These are phyloP conservation scores for Kluyveromyces sp. DNA, from an alignment of 1,139 yeast species.

Conservation along the genomic window DNA sequence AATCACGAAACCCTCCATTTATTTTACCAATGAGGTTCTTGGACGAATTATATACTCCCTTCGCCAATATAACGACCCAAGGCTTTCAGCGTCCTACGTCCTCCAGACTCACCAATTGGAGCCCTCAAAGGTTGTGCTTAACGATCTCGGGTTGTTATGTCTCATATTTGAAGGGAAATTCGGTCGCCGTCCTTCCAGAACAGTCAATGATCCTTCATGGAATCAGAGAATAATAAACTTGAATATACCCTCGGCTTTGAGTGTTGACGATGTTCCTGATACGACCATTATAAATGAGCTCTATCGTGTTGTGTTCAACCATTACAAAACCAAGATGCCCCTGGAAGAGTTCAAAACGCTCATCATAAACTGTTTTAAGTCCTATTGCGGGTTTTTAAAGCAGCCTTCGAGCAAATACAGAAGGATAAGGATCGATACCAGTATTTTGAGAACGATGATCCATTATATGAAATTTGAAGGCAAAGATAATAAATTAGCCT, in stretches of 20 bases:
- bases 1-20: slow-evolving; percentile 9
- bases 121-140: slow-evolving; percentile 15
- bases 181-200: background rate
- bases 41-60: slow-evolving; percentile 18
- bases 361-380: slow-evolving; percentile 18
- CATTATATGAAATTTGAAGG: slow-evolving; percentile 16
- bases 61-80: slow-evolving; percentile 26
- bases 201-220: background rate
- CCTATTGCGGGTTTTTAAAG: slow-evolving; percentile 14
- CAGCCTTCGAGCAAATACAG: slow-evolving; percentile 3
- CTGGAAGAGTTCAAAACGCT: slow-evolving; percentile 14
- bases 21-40: slow-evolving; percentile 17
- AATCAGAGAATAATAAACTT: background rate
- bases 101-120: slow-evolving; percentile 16
- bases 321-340: slow-evolving; percentile 11
- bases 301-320: slow-evolving; percentile 16
- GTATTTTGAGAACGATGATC: slow-evolving; percentile 21
- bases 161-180: slow-evolving; percentile 10
- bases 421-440: slow-evolving; percentile 17
- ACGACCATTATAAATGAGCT: slow-evolving; percentile 20
- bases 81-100: slow-evolving; percentile 19
- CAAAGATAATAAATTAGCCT: slow-evolving; percentile 21
- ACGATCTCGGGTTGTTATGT: slow-evolving; percentile 25
- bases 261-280: slow-evolving; percentile 10
- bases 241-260: slow-evolving; percentile 9